phyloP scores from a whole-genome alignment of 139 green algal genomes.

The Pseudopediastrum boryanum region DNA sequence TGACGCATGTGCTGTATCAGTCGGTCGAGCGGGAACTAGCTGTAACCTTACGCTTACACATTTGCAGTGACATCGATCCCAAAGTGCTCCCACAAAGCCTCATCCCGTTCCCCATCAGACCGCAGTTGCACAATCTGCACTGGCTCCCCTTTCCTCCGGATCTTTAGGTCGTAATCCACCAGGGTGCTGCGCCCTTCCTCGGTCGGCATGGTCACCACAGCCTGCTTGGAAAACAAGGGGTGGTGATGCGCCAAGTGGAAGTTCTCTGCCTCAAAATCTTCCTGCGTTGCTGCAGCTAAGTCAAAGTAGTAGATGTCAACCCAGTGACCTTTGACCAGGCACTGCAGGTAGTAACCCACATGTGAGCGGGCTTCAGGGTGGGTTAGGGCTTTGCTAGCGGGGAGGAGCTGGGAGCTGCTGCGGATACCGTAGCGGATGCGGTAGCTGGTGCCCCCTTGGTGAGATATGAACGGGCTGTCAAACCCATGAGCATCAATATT shows the following conservation, averaged over 20 bases:
- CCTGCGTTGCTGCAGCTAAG: not conserved
- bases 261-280: not conserved
- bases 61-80: not conserved
- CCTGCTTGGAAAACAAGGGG: not conserved
- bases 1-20: too few relatives aligned
- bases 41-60: too few relatives aligned
- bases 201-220: not conserved
- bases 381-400: not conserved
- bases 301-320: constrained; percentile 5
- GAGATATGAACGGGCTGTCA: not conserved
- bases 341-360: constrained; percentile 6
- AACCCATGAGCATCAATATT: not conserved
- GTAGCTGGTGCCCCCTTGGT: constrained; percentile 7
- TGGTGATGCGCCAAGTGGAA: not conserved
- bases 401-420: not conserved
- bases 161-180: not conserved
- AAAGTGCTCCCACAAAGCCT: not conserved
- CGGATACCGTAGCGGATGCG: not conserved
- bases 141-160: not conserved
- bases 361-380: not conserved
- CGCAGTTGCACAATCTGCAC: not conserved
- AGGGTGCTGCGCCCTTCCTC: not conserved
- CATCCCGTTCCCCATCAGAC: not conserved
- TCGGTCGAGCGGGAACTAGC: too few relatives aligned
- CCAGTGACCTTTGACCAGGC: not conserved